Evolutionary conservation across 2,329 filamentous ascomycete genomes (phyloP).

Genomic region (Dactylellina sp.): DNA sequence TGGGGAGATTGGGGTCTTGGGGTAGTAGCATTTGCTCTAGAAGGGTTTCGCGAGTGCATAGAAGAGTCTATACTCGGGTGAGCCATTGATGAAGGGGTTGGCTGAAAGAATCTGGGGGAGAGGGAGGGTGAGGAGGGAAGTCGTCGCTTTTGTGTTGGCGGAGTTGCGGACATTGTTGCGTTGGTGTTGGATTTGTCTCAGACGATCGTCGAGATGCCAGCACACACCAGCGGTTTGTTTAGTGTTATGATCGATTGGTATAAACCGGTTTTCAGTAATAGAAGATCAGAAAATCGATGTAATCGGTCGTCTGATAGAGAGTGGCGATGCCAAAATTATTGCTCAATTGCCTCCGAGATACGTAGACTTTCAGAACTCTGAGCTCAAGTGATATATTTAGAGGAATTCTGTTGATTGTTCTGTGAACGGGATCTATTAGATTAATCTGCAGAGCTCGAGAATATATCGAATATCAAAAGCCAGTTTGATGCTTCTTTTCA

Average conservation of each 20-base stretch:
- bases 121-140: constrained; percentile 44
- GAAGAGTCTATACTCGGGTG: constrained; percentile 3
- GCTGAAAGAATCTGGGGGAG: constrained; percentile 50
- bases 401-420: not conserved
- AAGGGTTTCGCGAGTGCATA: constrained; percentile 32
- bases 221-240: constrained; percentile 11
- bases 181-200: constrained; percentile 37
- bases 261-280: constrained; percentile 46
- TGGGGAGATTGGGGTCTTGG: constrained; percentile 48
- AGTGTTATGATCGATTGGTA: constrained; percentile 30
- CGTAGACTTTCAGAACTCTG: not conserved
- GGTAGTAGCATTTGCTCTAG: constrained; percentile 24
- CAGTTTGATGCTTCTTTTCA: constrained; percentile 45
- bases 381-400: constrained; percentile 10
- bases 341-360: constrained; percentile 7
- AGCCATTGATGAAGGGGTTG: constrained; percentile 24
- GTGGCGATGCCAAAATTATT: constrained; percentile 27
- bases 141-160: constrained; percentile 49
- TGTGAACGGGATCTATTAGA: constrained; percentile 24
- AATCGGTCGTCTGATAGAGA: constrained; percentile 20
- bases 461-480: constrained; percentile 40
- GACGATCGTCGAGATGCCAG: constrained; percentile 39
- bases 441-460: constrained; percentile 40
- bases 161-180: constrained; percentile 49
- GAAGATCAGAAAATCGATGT: constrained; percentile 6